Evolutionary conservation across 148 eudicot genomes (phyloP), one percentile per base, ranked within the genome.

Genomic region (Oxyria digyna): DNA sequence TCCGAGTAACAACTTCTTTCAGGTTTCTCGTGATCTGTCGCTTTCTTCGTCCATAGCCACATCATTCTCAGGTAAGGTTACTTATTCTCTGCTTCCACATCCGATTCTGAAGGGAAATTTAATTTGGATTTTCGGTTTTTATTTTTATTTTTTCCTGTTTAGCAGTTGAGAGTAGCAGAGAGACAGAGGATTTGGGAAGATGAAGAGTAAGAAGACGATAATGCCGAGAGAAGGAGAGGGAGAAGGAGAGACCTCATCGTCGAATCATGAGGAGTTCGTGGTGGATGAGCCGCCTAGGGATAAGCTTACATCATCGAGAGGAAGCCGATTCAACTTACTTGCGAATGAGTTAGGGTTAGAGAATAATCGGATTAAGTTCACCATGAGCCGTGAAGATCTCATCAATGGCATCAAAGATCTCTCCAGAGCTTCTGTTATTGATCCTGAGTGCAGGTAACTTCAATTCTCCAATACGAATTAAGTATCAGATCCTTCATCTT

Each of bases 361-460:
- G 15, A 63, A 75, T 8, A 52, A 46, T 57, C 72, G 66, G 6
- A 35, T 80, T 50, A 75, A 69, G 38, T 87, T 78, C 8, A 15
- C 38, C 18, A 29, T 59, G 38, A 80, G 84, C 75, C 76, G 82
- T 42, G 81, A 82, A 23, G 74, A 69, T 0, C 75, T 87, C 26
- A 49, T 87, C 70, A 37, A 57, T 42, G 89, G 88, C 54, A 35
- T 87, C n/a, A 69, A 12, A 59, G 90, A 77, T 78, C 75, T 87
- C 26, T 84, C 83, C 18, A 69, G 64, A 31, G 81, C 84, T 18
- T 65, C 64, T 29, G 79, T 71, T 69, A 82, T 90, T 57, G 80
- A 82, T 69, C 93, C 96, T 6, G 85, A 87, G 4, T 79, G 80
- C 83, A 82, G 85, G 89, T 89, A 71, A 20, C 54, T n/a, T n/a